Evolutionary conservation across 2,329 filamentous ascomycete genomes (phyloP).

Genomic region (Trichoderma citrinoviride): DNA sequence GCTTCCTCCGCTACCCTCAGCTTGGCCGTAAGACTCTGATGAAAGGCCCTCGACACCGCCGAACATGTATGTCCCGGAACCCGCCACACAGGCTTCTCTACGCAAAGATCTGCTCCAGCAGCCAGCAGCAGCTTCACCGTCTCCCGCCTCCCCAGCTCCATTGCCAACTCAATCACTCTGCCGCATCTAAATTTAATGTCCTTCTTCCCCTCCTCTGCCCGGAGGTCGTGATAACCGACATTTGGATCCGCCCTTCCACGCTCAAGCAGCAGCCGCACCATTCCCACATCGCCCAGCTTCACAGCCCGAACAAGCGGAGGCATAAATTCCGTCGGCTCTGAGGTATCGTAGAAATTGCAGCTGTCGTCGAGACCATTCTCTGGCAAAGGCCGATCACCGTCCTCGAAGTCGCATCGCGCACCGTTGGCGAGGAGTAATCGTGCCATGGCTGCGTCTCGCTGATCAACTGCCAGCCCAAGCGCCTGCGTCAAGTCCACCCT

Average conservation of each 20-base stretch:
- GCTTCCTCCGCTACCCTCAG: not conserved
- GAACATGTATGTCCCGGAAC: not conserved
- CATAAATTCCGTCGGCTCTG: not conserved
- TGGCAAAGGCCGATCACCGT: not conserved
- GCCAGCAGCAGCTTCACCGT: not conserved
- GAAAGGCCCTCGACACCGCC: not conserved
- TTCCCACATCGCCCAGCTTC: not conserved
- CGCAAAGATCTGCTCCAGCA: not conserved
- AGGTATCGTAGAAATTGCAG: not conserved
- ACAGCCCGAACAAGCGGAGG: slow-evolving; percentile 8
- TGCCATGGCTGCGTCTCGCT: not conserved
- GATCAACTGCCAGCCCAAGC: not conserved
- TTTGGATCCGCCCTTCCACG: not conserved
- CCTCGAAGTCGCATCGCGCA: slow-evolving; percentile 2
- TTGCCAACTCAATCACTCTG: not conserved
- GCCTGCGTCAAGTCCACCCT: not conserved
- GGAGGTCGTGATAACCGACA: not conserved
- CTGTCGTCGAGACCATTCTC: not conserved
- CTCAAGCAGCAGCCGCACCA: slow-evolving; percentile 1
- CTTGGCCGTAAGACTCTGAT: not conserved
- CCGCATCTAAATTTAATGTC: not conserved
- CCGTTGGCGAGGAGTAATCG: not conserved
- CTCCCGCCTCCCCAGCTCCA: not conserved
- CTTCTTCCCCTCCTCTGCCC: not conserved
- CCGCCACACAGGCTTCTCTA: not conserved